phyloP scores from a whole-genome alignment of 208 protist genomes.

The Wallacemonas rigidus region DNA sequence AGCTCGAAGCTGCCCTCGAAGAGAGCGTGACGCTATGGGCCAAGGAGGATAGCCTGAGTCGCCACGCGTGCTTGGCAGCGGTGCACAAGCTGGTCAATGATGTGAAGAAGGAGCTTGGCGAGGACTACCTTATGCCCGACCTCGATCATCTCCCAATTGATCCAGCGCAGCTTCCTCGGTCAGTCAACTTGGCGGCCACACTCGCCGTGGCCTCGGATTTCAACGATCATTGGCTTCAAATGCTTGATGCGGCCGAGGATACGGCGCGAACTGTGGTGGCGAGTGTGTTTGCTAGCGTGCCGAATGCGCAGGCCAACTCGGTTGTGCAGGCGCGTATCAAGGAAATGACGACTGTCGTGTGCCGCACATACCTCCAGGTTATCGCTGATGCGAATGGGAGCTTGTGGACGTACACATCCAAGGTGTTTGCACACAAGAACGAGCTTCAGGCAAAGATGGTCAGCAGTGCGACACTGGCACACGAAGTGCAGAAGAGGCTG shows the following conservation, averaged over 20 bases:
- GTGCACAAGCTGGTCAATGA: conserved; percentile 36
- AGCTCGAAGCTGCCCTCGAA: conserved; percentile 38
- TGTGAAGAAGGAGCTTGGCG: conserved; percentile 37
- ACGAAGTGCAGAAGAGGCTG: conserved; percentile 45
- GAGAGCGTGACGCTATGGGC: conserved; percentile 38
- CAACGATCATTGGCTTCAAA: conserved; percentile 35
- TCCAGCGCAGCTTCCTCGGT: conserved; percentile 20
- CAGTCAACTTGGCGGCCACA: conserved; percentile 27
- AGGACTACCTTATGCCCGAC: conserved; percentile 39
- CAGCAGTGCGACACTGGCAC: conserved; percentile 53
- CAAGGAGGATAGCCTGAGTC: conserved; percentile 31
- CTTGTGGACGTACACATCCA: conserved; percentile 33
- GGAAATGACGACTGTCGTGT: conserved; percentile 20
- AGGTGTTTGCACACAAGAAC: conserved; percentile 42
- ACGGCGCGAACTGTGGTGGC: conserved; percentile 21
- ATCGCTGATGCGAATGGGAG: conserved; percentile 54
- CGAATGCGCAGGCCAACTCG: conserved; percentile 12
- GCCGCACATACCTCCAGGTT: conserved; percentile 29
- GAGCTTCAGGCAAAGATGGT: conserved; percentile 56
- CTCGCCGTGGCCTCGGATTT: conserved; percentile 39
- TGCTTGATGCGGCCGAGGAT: conserved; percentile 20
- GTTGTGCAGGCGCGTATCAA: conserved; percentile 23
- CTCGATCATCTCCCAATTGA: not conserved
- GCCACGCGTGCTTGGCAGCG: conserved; percentile 27
- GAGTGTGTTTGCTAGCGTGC: conserved; percentile 17